phyloP scores from a whole-genome alignment of 768 basidiomycete genomes.

The Lactarius tabidus region DNA sequence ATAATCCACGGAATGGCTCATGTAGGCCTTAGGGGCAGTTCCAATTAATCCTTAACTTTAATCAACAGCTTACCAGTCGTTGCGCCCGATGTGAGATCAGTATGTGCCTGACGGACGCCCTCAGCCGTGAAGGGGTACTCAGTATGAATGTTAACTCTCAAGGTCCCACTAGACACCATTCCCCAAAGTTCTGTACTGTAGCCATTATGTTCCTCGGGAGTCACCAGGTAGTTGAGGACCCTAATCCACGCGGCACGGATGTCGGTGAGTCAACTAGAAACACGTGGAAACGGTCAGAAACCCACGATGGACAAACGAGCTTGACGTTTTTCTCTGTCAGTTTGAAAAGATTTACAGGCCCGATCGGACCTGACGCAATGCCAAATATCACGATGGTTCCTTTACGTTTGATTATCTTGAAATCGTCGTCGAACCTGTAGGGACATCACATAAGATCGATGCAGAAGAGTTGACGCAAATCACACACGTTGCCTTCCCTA shows the following conservation, averaged over 20 bases:
- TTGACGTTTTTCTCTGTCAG: conserved; percentile 81
- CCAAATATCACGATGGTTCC: conserved; percentile 89
- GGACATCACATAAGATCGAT: neutral
- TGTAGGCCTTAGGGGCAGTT: conserved; percentile 36
- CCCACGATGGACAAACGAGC: conserved; percentile 70
- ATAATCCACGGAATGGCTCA: conserved; percentile 41
- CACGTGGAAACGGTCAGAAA: conserved; percentile 19
- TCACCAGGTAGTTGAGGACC: conserved; percentile 65
- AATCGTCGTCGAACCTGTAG: conserved; percentile 71
- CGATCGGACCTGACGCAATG: conserved; percentile 84
- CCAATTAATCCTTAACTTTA: conserved; percentile 42
- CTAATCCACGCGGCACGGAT: conserved; percentile 36
- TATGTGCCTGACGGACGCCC: conserved; percentile 72
- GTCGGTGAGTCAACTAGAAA: neutral
- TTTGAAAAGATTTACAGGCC: conserved; percentile 68
- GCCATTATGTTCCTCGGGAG: conserved; percentile 62
- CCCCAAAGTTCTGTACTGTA: conserved; percentile 67
- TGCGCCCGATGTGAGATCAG: conserved; percentile 69
- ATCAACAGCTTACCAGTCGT: conserved; percentile 86
- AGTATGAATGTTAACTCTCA: conserved; percentile 68
- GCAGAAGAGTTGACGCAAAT: too few species aligned
- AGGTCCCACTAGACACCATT: conserved; percentile 49
- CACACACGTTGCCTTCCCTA: too few species aligned
- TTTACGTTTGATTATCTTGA: conserved; percentile 77
- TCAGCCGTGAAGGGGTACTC: conserved; percentile 85